phyloP scores from a whole-genome alignment of 345 rosid species.

The Populus ilicifolia region DNA sequence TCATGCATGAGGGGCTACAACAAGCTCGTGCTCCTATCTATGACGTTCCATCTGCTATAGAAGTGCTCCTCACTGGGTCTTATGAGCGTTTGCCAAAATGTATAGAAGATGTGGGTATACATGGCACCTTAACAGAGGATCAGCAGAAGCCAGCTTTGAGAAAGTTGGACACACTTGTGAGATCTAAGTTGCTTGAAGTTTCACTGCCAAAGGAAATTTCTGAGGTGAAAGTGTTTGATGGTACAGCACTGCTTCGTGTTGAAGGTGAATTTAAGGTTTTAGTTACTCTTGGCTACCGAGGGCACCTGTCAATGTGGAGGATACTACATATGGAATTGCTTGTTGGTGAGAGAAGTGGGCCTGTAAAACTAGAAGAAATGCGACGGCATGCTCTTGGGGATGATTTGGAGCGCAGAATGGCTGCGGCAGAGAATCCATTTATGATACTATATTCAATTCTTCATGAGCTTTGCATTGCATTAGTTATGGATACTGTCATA shows the following conservation, averaged over 20 bases:
- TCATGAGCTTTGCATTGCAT: slow-evolving; percentile 85
- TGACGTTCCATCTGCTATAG: slow-evolving; percentile 93
- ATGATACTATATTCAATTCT: slow-evolving; percentile 65
- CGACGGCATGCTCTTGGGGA: slow-evolving; percentile 84
- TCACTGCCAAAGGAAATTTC: slow-evolving; percentile 79
- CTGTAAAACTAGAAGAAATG: slow-evolving; percentile 62
- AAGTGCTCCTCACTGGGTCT: slow-evolving; percentile 79
- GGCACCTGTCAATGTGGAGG: slow-evolving; percentile 93
- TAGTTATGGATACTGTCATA: slow-evolving; percentile 91
- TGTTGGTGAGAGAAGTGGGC: slow-evolving; percentile 89
- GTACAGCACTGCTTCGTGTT: slow-evolving; percentile 69
- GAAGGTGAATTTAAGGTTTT: slow-evolving; percentile 90
- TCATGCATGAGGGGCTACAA: slow-evolving; percentile 96
- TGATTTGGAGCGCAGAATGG: slow-evolving; percentile 97
- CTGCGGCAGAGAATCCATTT: slow-evolving; percentile 81
- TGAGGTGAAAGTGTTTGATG: slow-evolving; percentile 79
- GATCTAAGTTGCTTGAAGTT: slow-evolving; percentile 83
- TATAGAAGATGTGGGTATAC: slow-evolving; percentile 82
- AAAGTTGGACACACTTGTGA: slow-evolving; percentile 83
- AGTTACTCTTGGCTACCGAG: slow-evolving; percentile 97
- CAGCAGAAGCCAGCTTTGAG: slow-evolving; percentile 81
- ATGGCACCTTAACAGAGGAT: slow-evolving; percentile 59
- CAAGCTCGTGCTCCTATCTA: slow-evolving; percentile 98
- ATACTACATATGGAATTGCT: slow-evolving; percentile 93
- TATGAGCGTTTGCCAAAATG: slow-evolving; percentile 90